Base-by-base conservation (phyloP, 2,329 filamentous ascomycete genomes). In the Xylariaceae sp. region DNA sequence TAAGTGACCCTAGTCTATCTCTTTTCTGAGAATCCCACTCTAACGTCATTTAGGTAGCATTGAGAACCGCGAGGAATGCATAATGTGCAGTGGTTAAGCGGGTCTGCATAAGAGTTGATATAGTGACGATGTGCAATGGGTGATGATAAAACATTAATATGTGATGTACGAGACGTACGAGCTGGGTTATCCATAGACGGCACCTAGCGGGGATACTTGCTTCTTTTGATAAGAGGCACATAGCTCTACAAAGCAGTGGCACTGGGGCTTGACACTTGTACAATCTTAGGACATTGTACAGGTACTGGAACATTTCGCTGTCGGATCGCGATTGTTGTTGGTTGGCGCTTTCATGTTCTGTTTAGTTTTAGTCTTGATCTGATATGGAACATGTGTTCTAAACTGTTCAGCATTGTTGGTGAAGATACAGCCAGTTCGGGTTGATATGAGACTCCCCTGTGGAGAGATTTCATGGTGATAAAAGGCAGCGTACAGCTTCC, bases 41-140 rank as follows among this genome's bases (percentile, higher is more conserved):
- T 77, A 70, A 81, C 72, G 67, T 68, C 14, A 24, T 26, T 39
- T 39, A 90, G 87, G 87, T 82, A 97, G 93, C 78, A 98, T 99
- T 75, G 93, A 98, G 73, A 97, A 98, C 81, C 92, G 89, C 67
- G 95, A 99, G 74, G 83, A 89, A 44, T 99, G 95, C 74, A 74
- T 96, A 64, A 98, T 99, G 95, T 99, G 95, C 87, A 96, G 91
- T 77, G 94, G 93, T 80, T 98, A 84, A 69, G 19, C 2, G 24
- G 37, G 26, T 48, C n/a, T 55, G 19, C 6, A 36, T 43, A 34
- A 33, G 46, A 23, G 6, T n/a, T 55, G 8, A 39, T 23, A 57
- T 53, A 56, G 47, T 64, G 58, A 67, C 37, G 65, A 70, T 50
- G 50, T 47, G 63, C 47, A 53, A 63, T 57, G 52, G 63, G 56